phyloP scores from a whole-genome alignment of 2,329 filamentous ascomycete genomes.

The Alternaria rosae region DNA sequence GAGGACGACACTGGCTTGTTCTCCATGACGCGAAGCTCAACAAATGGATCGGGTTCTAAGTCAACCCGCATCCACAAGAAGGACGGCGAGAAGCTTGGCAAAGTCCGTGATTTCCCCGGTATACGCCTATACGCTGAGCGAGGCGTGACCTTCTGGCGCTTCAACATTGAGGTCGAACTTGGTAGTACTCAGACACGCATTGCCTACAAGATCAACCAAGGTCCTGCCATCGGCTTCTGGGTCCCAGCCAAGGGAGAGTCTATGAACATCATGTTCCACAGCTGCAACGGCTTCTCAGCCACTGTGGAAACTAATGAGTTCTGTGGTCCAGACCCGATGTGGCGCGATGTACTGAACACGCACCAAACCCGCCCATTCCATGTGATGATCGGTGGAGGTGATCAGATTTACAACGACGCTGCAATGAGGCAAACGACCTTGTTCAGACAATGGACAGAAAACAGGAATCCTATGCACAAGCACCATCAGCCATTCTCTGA shows the following conservation, averaged over 20 bases:
- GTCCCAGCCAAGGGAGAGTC: constrained; percentile 82
- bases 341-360: constrained; percentile 93
- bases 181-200: constrained; percentile 79
- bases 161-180: constrained; percentile 93
- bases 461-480: constrained; percentile 81
- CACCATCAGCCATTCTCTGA: constrained; percentile 77
- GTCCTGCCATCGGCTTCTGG: constrained; percentile 91
- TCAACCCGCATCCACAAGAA: constrained; percentile 59
- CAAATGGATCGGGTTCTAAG: constrained; percentile 44
- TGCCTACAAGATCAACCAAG: constrained; percentile 93
- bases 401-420: constrained; percentile 95
- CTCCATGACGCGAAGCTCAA: constrained; percentile 67
- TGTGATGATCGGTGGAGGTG: constrained; percentile 96
- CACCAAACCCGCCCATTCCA: constrained; percentile 95
- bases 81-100: constrained; percentile 82
- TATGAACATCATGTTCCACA: constrained; percentile 99
- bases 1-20: constrained; percentile 87
- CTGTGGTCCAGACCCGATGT: constrained; percentile 92
- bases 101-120: constrained; percentile 83
- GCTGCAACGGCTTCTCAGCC: constrained; percentile 92
- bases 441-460: constrained; percentile 85
- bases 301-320: constrained; percentile 80
- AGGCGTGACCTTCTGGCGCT: constrained; percentile 95
- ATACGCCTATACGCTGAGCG: constrained; percentile 83
- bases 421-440: constrained; percentile 76